Conservation (phyloP, 2,329 filamentous ascomycete genomes). For the Trichoderma sp. region DNA sequence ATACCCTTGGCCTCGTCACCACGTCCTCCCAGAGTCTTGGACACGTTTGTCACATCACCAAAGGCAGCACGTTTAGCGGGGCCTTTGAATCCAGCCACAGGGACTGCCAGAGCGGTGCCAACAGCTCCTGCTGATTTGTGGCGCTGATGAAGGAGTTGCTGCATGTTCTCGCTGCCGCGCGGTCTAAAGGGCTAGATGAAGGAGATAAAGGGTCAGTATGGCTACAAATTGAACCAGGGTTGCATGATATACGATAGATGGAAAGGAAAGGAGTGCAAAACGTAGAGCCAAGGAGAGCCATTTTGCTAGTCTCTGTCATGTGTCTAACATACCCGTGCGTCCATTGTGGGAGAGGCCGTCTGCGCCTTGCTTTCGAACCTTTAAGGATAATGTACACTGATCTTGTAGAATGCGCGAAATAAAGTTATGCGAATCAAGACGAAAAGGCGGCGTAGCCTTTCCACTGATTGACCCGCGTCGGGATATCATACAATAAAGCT, state of each 20-base stretch:
- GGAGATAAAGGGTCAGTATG: not conserved
- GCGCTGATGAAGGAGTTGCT: slow-evolving; percentile 64
- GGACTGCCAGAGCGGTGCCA: slow-evolving; percentile 28
- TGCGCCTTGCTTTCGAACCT: slow-evolving; percentile 21
- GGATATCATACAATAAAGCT: slow-evolving; percentile 23
- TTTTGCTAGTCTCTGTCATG: not conserved
- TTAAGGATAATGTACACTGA: slow-evolving; percentile 22
- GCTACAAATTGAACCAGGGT: not conserved
- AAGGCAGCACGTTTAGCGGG: slow-evolving; percentile 74
- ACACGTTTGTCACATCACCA: slow-evolving; percentile 76
- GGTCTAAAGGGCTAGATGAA: slow-evolving; percentile 39
- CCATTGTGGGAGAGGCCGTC: slow-evolving; percentile 31
- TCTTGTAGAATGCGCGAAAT: slow-evolving; percentile 26
- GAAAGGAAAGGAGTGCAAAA: not conserved
- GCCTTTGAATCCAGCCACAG: slow-evolving; percentile 35
- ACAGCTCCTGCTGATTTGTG: slow-evolving; percentile 76
- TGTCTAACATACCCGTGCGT: slow-evolving; percentile 36
- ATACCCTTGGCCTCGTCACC: slow-evolving; percentile 37
- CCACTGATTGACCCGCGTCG: slow-evolving; percentile 15
- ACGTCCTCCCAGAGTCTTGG: slow-evolving; percentile 36
- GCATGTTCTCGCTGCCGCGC: slow-evolving; percentile 55
- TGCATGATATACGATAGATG: not conserved
- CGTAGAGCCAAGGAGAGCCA: not conserved
- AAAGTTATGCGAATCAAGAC: slow-evolving; percentile 18
- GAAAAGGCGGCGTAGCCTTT: slow-evolving; percentile 16